Base-by-base conservation (phyloP, 148 eudicot genomes). In the Mesembryanthemum crystallinum region DNA sequence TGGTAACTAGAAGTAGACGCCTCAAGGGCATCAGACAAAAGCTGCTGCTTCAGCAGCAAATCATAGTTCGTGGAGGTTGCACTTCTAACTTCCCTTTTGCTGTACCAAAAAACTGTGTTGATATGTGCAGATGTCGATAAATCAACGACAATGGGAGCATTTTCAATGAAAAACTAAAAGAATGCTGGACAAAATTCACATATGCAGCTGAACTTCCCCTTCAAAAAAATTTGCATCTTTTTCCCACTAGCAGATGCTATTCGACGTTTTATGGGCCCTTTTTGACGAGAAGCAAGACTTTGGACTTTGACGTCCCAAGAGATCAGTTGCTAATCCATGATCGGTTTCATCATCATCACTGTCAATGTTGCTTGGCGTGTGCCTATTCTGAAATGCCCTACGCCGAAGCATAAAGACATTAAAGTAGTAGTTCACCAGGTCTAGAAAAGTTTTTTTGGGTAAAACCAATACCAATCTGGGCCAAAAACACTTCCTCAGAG, bases 311-410 rank as follows among this genome's bases (percentile, higher is more conserved):
- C 43, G 73, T 29, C 83, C 81, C 52, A 74, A 64, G 28, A 81
- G 68, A 58, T 82, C 84, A 45, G 58, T 69, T 29, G 80, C 52
- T 0, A 80, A 57, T 12, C 83, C 85, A 43, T 75, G 79, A 58
- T 86, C 96, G 0, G 87, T 78, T 57, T 90, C 92, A 62, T 95
- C 99, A 68, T 95, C 97, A 51, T 93, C 99, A 57, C 97, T 92
- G 71, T 91, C 87, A 37, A 91, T 84, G 67, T 85, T 74, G 60
- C 73, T 59, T 0, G 88, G 83, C 67, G 73, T 71, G 42, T 72
- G 78, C 82, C 98, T 76, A 76, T 95, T 95, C 83, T 95, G 98
- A 73, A 78, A 61, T 49, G 75, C 88, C 77, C 96, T 85, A 14
- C 94, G 90, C 42, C 77, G 79, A 27, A 95, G 86, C 64, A 90